Evolutionary conservation across 768 basidiomycete genomes (phyloP).

Genomic region (Kwoniella mangroviensis): DNA sequence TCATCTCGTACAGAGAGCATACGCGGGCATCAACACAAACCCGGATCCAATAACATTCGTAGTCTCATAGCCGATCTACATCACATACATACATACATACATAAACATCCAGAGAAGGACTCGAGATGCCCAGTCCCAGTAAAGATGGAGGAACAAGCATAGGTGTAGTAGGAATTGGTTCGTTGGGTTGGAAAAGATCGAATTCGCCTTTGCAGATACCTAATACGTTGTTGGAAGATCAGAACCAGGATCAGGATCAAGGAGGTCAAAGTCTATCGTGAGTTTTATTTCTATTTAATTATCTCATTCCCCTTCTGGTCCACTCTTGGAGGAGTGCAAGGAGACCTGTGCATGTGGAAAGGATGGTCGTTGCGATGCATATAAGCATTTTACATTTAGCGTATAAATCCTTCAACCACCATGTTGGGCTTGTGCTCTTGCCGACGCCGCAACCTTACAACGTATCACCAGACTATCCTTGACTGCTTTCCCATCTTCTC

Average conservation of each 20-base stretch:
- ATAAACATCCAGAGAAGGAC: background rate
- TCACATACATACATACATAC: no score
- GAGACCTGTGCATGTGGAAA: background rate
- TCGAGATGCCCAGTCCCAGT: background rate
- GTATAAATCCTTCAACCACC: background rate
- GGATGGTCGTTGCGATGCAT: no score
- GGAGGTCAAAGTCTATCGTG: background rate
- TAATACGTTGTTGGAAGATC: background rate
- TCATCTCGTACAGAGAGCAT: background rate
- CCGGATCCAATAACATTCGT: background rate
- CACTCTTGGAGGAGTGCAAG: background rate
- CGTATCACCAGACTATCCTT: background rate
- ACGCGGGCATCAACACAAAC: background rate
- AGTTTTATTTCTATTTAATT: background rate
- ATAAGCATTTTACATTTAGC: background rate
- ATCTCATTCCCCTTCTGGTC: background rate
- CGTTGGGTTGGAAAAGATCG: slow-evolving; percentile 3
- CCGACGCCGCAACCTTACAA: background rate
- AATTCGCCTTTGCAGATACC: slow-evolving; percentile 8
- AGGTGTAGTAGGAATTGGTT: background rate
- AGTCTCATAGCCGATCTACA: background rate
- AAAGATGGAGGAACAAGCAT: background rate
- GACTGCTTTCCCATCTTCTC: background rate
- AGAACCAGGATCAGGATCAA: background rate
- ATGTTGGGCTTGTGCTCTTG: background rate